Conservation (phyloP, 2,329 filamentous ascomycete species). For the Bisporella sp. region DNA sequence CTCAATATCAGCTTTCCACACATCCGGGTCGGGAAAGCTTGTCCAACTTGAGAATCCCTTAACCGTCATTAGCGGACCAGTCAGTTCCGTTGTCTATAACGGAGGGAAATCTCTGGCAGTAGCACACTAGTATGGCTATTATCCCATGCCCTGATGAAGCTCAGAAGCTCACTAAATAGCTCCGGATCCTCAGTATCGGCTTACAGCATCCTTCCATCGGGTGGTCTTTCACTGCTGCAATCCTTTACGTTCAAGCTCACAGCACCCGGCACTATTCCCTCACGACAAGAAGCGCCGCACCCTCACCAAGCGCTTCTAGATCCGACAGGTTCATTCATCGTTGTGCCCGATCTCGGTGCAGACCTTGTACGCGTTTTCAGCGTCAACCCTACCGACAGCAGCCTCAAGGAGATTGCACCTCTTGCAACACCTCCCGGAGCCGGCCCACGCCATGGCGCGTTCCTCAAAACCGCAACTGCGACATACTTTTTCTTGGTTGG, state of each 20-base stretch:
- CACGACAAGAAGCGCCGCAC: constrained; percentile 39
- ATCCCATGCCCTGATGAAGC: constrained; percentile 17
- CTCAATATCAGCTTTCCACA: constrained; percentile 18
- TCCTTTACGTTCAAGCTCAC: constrained; percentile 34
- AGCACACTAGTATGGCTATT: constrained; percentile 32
- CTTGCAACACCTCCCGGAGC: constrained; percentile 31
- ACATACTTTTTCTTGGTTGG: constrained; percentile 36
- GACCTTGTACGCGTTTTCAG: constrained; percentile 42
- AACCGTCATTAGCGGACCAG: constrained; percentile 29
- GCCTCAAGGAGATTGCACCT: constrained; percentile 31
- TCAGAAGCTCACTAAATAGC: constrained; percentile 6
- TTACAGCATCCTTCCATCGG: constrained; percentile 31
- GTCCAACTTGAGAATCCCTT: constrained; percentile 30
- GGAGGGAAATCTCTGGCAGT: constrained; percentile 28
- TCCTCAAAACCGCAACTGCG: constrained; percentile 25
- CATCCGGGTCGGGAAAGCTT: constrained; percentile 33
- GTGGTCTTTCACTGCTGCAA: constrained; percentile 24
- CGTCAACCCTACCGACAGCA: constrained; percentile 30
- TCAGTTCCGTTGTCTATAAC: constrained; percentile 37
- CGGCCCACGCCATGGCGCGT: constrained; percentile 48
- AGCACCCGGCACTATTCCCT: constrained; percentile 28
- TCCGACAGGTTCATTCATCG: constrained; percentile 40
- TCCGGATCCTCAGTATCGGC: constrained; percentile 15
- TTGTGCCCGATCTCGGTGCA: constrained; percentile 46
- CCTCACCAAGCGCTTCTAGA: constrained; percentile 47